Base-by-base conservation (phyloP, 1,284 basidiomycete genomes). In the Ceratobasidium sp. region DNA sequence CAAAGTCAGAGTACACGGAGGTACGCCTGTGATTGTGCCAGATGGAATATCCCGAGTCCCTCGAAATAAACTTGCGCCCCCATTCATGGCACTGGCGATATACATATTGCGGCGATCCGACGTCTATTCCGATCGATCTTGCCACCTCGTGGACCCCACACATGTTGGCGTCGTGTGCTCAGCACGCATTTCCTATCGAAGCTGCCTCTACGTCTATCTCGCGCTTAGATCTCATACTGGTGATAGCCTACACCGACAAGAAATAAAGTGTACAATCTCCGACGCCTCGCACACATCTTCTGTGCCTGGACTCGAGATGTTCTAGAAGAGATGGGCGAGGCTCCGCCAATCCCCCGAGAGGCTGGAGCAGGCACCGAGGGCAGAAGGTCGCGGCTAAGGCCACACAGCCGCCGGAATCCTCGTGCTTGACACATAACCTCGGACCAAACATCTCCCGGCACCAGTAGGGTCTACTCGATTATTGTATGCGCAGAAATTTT, bases 41-140 rank as follows among this genome's bases (percentile, higher is more conserved):
- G 95, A 94, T 12, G 96, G 92, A 6, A 93, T 93, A 89, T 97
- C 98, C 84, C 89, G 97, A 82, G 92, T 98, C 33, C 97, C 97
- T 1, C 89, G 95, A 87, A 95, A 96, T 93, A 81, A 81, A 89
- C 84, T 26, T 33, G 15, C 4, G 15, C 28, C 28, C 57, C 57
- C 26, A 33, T 17, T 26, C 38, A 28, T 33, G 57, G 13, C 6
- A 15, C 7, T 33, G 33, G 33, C 33, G 33, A 33, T 33, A 33
- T 2, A 33, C 33, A 33, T 61, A 26, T 26, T 15, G 46, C 6
- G 38, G 26, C 26, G 13, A 61, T 15, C 13, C 26, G 57, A 33
- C 38, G 57, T 33, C 54, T n/a, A 23, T 28, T n/a, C 54, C 54
- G 54, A 57, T 57, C 10, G 10, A n/a, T n/a, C n/a, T 23, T 57